Percentiles rank a stretch among this genome's conserved stretches.
Conservation (phyloP, 768 basidiomycete genomes). For the Mycena belliarum region DNA sequence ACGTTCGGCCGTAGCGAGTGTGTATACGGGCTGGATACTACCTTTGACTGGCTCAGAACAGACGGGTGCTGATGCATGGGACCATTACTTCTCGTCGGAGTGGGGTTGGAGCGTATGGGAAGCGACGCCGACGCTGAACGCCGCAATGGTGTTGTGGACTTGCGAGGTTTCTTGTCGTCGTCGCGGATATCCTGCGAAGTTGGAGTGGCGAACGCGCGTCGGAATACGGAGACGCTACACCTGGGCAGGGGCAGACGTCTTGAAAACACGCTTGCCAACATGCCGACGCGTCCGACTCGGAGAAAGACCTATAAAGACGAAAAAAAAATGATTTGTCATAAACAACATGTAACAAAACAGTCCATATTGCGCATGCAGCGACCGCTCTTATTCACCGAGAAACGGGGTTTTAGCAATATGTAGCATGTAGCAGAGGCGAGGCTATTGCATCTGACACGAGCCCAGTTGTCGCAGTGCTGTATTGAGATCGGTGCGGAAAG, state of each 20-base stretch:
- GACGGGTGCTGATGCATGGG: constrained; percentile 42
- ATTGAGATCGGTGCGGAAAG: not conserved
- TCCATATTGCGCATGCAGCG: too few species aligned
- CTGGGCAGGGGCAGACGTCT: constrained; percentile 1
- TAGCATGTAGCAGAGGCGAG: too few species aligned
- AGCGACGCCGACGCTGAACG: constrained; percentile 84
- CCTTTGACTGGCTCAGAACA: constrained; percentile 40
- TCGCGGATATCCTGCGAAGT: constrained; percentile 10
- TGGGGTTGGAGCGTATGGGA: constrained; percentile 84
- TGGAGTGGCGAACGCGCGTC: constrained; percentile 13
- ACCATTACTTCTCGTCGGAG: constrained; percentile 77
- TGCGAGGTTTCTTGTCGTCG: constrained; percentile 32
- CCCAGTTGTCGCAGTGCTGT: too few species aligned
- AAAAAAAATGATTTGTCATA: not conserved
- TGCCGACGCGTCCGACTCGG: not conserved
- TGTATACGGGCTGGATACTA: constrained; percentile 70
- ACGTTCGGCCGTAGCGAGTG: constrained; percentile 84
- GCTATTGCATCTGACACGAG: too few species aligned
- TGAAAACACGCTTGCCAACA: constrained; percentile 1
- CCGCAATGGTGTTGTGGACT: constrained; percentile 76
- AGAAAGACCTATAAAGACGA: too few species aligned
- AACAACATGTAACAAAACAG: too few species aligned
- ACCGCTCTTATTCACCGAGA: too few species aligned
- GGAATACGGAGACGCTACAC: not conserved
- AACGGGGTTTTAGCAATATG: too few species aligned